Base-by-base conservation (phyloP, 805 yeast genomes). In the Kodamaea hsintzibuensis region DNA sequence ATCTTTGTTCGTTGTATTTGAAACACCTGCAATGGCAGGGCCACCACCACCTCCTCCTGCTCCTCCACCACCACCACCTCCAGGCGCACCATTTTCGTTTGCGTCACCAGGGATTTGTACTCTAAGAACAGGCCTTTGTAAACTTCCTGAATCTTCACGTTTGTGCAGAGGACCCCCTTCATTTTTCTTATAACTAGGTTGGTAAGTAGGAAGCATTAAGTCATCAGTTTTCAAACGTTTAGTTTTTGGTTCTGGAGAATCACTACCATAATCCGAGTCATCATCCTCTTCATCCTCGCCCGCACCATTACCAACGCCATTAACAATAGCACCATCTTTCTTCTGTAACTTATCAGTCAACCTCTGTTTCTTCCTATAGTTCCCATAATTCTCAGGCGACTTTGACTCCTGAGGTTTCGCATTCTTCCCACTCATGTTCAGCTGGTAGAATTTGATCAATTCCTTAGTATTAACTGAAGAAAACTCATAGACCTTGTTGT, bases 401-500 rank as follows among this genome's bases (percentile, higher is more conserved):
- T 87, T 87, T 12, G 74, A 71, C 63, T 88, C 93, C 60, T 85
- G 73, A 2, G 73, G 86, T 3, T 53, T 51, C 43, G 44, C 35
- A 27, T 52, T 56, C 42, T 17, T 44, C 13, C 47, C 47, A 9
- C 45, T 40, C 27, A 43, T 12, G 33, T 51, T 56, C 33, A 45
- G 43, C 52, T 56, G 60, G 47, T 58, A 56, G 42, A 58, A 54
- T 43, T 62, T 51, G 58, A 65, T 51, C 55, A 67, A 51, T 48
- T 65, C 65, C 30, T 66, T 63, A 14, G 91, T 79, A 56, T 85
- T 84, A 14, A 85, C 85, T 3, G 96, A 85, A 7, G 91, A 82
- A 66, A 85, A 93, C 72, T 93, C 97, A 66, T 89, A 91, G 19
- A 91, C 81, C 63, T 88, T 88, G 63, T 90, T 85, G 68, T 86